Evolutionary conservation across 225 moss, liverwort and hornwort species (phyloP), one percentile per base, ranked within the genome.

Genomic region (Anthoceros angustus): DNA sequence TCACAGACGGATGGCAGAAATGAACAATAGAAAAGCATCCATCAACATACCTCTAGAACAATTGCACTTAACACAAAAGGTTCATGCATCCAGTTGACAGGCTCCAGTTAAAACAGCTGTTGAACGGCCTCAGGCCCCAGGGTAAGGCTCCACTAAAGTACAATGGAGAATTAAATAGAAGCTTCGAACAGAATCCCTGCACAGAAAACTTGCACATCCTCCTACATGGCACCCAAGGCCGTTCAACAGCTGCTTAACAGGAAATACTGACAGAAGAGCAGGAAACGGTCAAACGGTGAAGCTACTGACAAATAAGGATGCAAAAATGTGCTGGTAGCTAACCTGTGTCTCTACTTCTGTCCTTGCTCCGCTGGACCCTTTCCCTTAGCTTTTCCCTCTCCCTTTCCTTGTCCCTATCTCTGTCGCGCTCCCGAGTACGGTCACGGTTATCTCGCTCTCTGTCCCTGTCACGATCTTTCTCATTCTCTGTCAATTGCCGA

Each of bases 311-410:
- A 8, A 6, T 12, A 61, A 40, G 20, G 12, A 14, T 62, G 16
- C 39, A 41, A 4, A 20, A 55, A 62, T 24, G 9, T n/a, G 9
- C 26, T 23, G 7, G 46, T 32, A 21, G 55, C 84, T 80, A 74
- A 89, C 98, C 89, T 74, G 81, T 64, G 40, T 98, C 98, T 70
- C 92, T 87, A 79, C 87, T 79, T 76, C 92, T 86, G 65, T 92
- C 98, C 77, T 89, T 92, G 42, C 77, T 78, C 8, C 98, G 92
- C 73, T 87, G 81, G 43, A 89, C 92, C 73, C 85, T 89, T 40
- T 92, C 87, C 71, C 84, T 92, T 0, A 81, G 87, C 67, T 86
- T 81, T 62, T 87, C 93, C 76, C 82, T 87, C 39, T 90, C 93
- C 46, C 90, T 80, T 2, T 79, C 74, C 70, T 86, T 86, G 48